phyloP scores from a whole-genome alignment of 2,329 filamentous ascomycete genomes.

The Seiridium unicorne region DNA sequence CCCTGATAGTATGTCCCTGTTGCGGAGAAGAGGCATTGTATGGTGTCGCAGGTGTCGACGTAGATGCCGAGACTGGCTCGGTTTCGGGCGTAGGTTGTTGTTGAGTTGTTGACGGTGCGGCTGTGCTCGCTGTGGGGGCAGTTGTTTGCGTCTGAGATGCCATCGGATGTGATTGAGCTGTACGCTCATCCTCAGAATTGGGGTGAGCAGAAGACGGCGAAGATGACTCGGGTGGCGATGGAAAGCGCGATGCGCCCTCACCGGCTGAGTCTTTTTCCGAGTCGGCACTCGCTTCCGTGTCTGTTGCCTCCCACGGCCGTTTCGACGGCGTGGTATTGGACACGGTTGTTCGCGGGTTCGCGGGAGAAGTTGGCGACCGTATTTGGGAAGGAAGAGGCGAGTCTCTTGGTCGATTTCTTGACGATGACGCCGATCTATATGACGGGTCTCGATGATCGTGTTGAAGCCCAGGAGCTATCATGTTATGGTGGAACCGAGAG shows the following conservation, averaged over 20 bases:
- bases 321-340: conserved; percentile 24
- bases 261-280: conserved; percentile 27
- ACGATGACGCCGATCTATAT: conserved; percentile 29
- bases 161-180: conserved; percentile 42
- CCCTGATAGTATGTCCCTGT: conserved; percentile 63
- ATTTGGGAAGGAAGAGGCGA: conserved; percentile 16
- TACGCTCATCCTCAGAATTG: conserved; percentile 39
- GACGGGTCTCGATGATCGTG: conserved; percentile 46
- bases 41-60: conserved; percentile 24
- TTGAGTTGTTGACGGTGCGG: conserved; percentile 20
- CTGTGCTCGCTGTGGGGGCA: conserved; percentile 19
- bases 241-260: conserved; percentile 46
- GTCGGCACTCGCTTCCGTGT: conserved; percentile 9
- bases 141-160: conserved; percentile 37
- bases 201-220: conserved; percentile 38
- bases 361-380: conserved; percentile 20
- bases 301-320: conserved; percentile 26
- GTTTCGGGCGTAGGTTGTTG: conserved; percentile 29
- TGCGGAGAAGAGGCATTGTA: conserved; percentile 35
- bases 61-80: conserved; percentile 19
- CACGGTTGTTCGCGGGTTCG: conserved; percentile 18
- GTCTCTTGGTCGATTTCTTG: conserved; percentile 32
- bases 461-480: conserved; percentile 54
- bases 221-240: conserved; percentile 54
- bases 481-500: conserved; percentile 64